Percentiles rank a stretch among this genome's conserved stretches.
These are phyloP conservation scores for Spizellomyces sp. DNA, from an alignment of 192 early-diverging fungal species.

Conservation along the genomic window DNA sequence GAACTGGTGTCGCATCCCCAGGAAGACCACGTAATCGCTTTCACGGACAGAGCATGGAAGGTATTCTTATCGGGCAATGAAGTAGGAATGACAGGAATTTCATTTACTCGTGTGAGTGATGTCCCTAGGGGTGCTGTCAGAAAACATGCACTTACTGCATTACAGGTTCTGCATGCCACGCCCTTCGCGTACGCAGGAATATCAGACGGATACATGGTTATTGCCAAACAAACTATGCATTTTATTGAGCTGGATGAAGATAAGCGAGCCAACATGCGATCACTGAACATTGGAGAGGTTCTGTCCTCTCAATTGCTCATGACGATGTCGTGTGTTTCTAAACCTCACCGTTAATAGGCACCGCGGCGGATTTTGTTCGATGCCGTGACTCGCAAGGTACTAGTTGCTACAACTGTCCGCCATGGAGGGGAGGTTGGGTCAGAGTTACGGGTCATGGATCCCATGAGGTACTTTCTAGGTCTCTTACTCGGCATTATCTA, in stretches of 20 bases:
- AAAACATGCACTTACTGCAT: too few species aligned
- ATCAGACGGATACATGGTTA: slow-evolving; percentile 2
- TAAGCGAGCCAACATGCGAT: slow-evolving; percentile 1
- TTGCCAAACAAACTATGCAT: slow-evolving; percentile 15
- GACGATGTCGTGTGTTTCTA: neutral
- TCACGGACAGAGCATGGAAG: too few species aligned
- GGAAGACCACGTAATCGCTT: too few species aligned
- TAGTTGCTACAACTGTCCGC: slow-evolving; percentile 23
- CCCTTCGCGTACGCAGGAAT: slow-evolving; percentile 5
- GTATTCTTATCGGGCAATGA: too few species aligned
- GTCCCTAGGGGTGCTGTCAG: too few species aligned
- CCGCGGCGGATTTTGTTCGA: slow-evolving; percentile 43
- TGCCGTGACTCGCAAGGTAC: slow-evolving; percentile 16
- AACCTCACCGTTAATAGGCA: slow-evolving; percentile 4
- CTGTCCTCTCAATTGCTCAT: neutral
- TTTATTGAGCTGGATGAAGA: slow-evolving; percentile 13
- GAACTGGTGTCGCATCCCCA: too few species aligned
- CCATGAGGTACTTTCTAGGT: slow-evolving; percentile 22
- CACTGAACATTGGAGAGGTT: slow-evolving; percentile 2
- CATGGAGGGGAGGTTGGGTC: slow-evolving; percentile 4
- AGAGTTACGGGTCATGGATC: slow-evolving; percentile 39
- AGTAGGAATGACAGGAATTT: too few species aligned
- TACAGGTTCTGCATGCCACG: slow-evolving; percentile 18
- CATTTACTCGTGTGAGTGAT: too few species aligned
- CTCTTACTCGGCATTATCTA: too few species aligned